Conservation (phyloP, 805 yeast genomes). For the Yarrowia sp. region DNA sequence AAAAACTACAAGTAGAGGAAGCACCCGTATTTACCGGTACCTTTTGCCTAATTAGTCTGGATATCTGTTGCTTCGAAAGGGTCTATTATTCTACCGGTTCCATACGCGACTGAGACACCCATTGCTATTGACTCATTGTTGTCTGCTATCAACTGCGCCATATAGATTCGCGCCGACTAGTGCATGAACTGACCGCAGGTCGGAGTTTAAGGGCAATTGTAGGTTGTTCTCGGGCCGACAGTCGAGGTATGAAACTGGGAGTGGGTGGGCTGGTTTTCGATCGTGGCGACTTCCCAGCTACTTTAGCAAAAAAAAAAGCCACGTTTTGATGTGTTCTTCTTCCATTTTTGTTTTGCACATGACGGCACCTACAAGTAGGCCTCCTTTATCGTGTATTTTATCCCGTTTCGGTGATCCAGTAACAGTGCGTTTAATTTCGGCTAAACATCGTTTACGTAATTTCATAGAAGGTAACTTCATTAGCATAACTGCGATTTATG, state of each 20-base stretch:
- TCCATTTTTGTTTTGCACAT: too few species aligned
- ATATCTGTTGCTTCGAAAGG: constrained; percentile 1
- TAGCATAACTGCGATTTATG: neutral
- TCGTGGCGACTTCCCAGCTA: too few species aligned
- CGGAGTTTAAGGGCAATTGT: neutral
- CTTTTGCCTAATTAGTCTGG: too few species aligned
- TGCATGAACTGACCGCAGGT: neutral
- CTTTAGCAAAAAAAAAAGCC: too few species aligned
- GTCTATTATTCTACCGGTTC: neutral
- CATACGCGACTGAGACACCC: neutral
- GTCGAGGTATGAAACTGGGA: too few species aligned
- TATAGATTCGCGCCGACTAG: neutral
- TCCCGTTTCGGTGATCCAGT: neutral
- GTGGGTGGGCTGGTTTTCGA: too few species aligned
- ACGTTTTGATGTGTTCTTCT: too few species aligned
- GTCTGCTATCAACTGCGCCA: neutral
- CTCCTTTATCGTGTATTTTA: neutral
- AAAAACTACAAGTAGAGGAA: too few species aligned
- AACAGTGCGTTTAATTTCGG: neutral
- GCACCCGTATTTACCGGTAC: too few species aligned
- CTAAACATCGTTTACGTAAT: neutral
- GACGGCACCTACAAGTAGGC: neutral
- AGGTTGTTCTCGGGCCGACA: neutral
- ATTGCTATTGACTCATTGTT: neutral
- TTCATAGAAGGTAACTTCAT: neutral